Percentiles rank a stretch among this genome's conserved stretches.
Evolutionary conservation across 2,329 filamentous ascomycete genomes (phyloP).

Genomic region (Penicillium sp.): DNA sequence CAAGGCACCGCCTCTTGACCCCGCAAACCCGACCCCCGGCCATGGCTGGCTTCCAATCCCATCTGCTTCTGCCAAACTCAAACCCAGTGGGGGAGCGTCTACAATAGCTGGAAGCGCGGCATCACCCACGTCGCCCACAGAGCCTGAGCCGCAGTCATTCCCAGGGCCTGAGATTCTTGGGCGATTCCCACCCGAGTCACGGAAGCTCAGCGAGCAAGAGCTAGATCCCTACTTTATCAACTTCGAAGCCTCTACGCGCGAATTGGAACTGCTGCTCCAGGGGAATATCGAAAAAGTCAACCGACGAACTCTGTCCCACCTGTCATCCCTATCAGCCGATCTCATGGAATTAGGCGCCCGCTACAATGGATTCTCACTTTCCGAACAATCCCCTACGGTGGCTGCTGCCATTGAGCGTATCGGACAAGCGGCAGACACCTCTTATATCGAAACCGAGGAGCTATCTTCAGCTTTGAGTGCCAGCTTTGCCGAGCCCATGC

Average conservation of each 20-base stretch:
- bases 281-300: constrained; percentile 98
- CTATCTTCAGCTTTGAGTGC: constrained; percentile 84
- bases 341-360: constrained; percentile 91
- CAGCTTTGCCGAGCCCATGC: constrained; percentile 95
- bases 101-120: constrained; percentile 42
- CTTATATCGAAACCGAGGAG: constrained; percentile 94
- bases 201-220: constrained; percentile 80
- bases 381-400: constrained; percentile 84
- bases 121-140: constrained; percentile 47
- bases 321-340: constrained; percentile 81
- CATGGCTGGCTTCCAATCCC: constrained; percentile 89
- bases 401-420: constrained; percentile 91
- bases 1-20: constrained; percentile 91
- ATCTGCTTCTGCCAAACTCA: constrained; percentile 81
- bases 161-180: constrained; percentile 68
- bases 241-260: constrained; percentile 89
- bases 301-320: constrained; percentile 79
- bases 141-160: constrained; percentile 58
- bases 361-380: constrained; percentile 95
- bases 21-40: constrained; percentile 85
- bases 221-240: constrained; percentile 94
- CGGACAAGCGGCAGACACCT: constrained; percentile 91
- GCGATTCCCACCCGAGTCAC: constrained; percentile 79
- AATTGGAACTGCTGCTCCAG: constrained; percentile 82
- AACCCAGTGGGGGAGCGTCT: constrained; percentile 55